Evolutionary conservation across 2,329 filamentous ascomycete species (phyloP).

Genomic region (Pestalotiopsis sp.): DNA sequence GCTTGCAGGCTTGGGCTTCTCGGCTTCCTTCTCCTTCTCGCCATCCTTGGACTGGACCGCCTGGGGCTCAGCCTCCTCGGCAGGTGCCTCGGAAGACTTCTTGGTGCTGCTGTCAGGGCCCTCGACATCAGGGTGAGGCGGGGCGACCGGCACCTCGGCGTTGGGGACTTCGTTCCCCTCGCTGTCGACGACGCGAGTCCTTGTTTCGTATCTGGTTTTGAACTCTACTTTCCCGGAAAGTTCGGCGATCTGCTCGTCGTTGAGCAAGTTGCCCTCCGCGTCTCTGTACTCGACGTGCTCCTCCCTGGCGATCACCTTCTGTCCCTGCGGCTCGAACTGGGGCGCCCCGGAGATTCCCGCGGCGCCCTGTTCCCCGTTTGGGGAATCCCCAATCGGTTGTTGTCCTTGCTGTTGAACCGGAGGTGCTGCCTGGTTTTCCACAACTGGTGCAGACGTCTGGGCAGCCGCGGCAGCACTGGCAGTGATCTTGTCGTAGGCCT

Average conservation of each 20-base stretch:
- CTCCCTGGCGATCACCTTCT: slow-evolving; percentile 60
- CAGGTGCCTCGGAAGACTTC: slow-evolving; percentile 23
- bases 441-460: slow-evolving; percentile 25
- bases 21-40: slow-evolving; percentile 57
- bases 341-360: slow-evolving; percentile 48
- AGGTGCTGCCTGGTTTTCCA: slow-evolving; percentile 21
- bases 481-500: slow-evolving; percentile 42
- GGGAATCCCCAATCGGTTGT: slow-evolving; percentile 11
- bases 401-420: slow-evolving; percentile 22
- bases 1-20: slow-evolving; percentile 62
- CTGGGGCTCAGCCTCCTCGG: slow-evolving; percentile 38
- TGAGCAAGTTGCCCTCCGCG: slow-evolving; percentile 85
- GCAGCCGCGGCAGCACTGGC: slow-evolving; percentile 20
- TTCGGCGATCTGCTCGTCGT: slow-evolving; percentile 79
- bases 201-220: slow-evolving; percentile 94
- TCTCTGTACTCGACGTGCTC: slow-evolving; percentile 94
- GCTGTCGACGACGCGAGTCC: slow-evolving; percentile 80
- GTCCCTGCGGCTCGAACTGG: slow-evolving; percentile 44
- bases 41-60: slow-evolving; percentile 57
- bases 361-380: slow-evolving; percentile 24
- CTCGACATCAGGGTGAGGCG: slow-evolving; percentile 63
- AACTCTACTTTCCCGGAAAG: slow-evolving; percentile 94
- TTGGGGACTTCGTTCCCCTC: slow-evolving; percentile 73
- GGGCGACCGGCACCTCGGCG: slow-evolving; percentile 47
- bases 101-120: slow-evolving; percentile 62